These are phyloP conservation scores for Oryza punctata DNA, from an alignment of 176 grass and related monocot species.

Conservation along the genomic window DNA sequence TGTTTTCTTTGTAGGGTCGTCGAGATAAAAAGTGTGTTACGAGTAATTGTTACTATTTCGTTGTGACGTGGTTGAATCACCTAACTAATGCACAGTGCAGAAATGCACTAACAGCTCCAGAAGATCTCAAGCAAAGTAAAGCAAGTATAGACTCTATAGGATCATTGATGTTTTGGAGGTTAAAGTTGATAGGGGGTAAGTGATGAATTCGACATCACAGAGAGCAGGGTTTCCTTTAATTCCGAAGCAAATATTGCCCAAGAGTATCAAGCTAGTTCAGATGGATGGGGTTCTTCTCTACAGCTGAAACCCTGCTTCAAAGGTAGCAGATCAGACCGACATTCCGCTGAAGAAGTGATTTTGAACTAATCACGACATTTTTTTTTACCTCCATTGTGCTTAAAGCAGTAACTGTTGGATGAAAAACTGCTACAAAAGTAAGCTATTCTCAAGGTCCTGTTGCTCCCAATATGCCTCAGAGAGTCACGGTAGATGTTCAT, in stretches of 20 bases:
- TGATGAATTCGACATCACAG: neutral
- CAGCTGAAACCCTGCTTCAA: neutral
- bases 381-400: neutral
- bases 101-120: neutral
- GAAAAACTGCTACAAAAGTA: neutral
- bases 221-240: neutral
- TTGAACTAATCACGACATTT: too few species aligned
- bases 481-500: neutral
- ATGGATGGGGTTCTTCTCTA: neutral
- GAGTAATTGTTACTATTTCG: neutral
- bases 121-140: neutral
- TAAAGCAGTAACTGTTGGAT: neutral
- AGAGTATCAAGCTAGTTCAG: neutral
- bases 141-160: too few species aligned
- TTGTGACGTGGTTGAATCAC: neutral
- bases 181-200: too few species aligned
- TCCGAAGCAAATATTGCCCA: neutral
- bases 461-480: neutral
- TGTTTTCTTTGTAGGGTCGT: constrained; percentile 27
- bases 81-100: neutral
- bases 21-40: neutral
- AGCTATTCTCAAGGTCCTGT: neutral
- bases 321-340: neutral
- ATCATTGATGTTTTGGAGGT: too few species aligned
- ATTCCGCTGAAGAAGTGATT: neutral